Conservation (phyloP, 805 yeast species). For the Limtongozyma cylindracea region DNA sequence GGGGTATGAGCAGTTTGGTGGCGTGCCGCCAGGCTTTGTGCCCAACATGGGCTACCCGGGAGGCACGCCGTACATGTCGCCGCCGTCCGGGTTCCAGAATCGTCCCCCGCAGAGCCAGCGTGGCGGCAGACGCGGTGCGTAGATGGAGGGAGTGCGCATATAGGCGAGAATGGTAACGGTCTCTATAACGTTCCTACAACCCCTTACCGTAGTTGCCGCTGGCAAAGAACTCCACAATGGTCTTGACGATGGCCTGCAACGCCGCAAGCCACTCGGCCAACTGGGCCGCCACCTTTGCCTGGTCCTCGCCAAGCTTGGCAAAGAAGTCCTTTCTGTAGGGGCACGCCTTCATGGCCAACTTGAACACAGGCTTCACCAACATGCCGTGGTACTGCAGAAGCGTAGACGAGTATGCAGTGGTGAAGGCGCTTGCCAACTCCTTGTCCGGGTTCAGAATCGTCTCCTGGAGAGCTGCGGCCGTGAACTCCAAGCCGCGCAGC, state of each 20-base stretch:
- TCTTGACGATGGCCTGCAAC: constrained; percentile 45
- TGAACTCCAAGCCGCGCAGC: constrained; percentile 64
- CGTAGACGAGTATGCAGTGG: constrained; percentile 65
- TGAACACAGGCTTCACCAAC: constrained; percentile 67
- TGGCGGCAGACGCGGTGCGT: no score
- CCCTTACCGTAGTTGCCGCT: constrained; percentile 81
- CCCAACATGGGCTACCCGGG: no score
- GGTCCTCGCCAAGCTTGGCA: constrained; percentile 56
- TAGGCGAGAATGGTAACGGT: no score
- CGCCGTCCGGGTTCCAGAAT: no score
- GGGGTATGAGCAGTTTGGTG: no score
- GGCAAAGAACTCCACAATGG: constrained; percentile 50
- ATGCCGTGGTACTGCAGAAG: constrained; percentile 61
- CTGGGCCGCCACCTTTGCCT: constrained; percentile 38
- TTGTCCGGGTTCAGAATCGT: constrained; percentile 33
- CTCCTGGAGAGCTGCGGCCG: constrained; percentile 75
- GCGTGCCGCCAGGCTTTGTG: no score
- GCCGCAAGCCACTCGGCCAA: constrained; percentile 53
- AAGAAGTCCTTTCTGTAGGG: constrained; percentile 79
- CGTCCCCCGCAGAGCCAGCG: no score
- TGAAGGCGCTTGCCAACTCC: constrained; percentile 58
- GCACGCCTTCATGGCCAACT: constrained; percentile 86
- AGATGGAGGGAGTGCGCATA: no score
- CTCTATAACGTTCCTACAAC: constrained; percentile 18
- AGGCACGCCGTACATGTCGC: no score